phyloP scores from a whole-genome alignment of 2,329 filamentous ascomycete genomes.

The Stenocarpella maydis region DNA sequence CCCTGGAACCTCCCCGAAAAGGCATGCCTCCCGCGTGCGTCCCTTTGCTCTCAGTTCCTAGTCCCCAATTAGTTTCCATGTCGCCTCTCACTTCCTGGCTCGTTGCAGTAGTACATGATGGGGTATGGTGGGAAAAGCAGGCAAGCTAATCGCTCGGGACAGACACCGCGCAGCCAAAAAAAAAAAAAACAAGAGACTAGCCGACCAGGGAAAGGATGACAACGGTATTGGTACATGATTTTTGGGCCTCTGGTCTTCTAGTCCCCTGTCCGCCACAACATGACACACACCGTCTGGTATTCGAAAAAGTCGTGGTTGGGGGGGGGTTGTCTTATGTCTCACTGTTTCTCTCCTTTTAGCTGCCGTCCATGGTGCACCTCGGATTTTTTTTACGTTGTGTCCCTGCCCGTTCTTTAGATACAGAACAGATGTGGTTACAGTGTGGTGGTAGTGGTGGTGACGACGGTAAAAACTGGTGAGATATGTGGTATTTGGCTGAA shows the following conservation, averaged over 20 bases:
- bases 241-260: neutral
- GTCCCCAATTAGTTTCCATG: constrained; percentile 34
- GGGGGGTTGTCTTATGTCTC: constrained; percentile 29
- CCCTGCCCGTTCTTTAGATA: constrained; percentile 36
- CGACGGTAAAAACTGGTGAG: neutral
- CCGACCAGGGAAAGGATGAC: constrained; percentile 4
- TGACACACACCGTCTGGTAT: constrained; percentile 8
- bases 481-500: neutral
- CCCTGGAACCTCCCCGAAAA: neutral
- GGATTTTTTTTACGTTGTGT: constrained; percentile 33
- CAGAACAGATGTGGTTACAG: constrained; percentile 32
- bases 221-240: constrained; percentile 28
- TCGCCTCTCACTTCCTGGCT: constrained; percentile 4
- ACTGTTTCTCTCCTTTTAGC: constrained; percentile 34
- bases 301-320: neutral
- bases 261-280: constrained; percentile 1
- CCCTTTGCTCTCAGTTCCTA: constrained; percentile 33
- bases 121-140: constrained; percentile 10
- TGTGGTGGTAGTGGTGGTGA: neutral
- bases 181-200: neutral
- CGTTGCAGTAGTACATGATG: neutral
- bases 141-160: constrained; percentile 30
- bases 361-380: constrained; percentile 24
- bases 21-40: neutral
- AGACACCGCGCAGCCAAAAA: constrained; percentile 24